Evolutionary conservation across 495 filamentous ascomycete genomes (phyloP).

Genomic region (Usnea hakonensis): DNA sequence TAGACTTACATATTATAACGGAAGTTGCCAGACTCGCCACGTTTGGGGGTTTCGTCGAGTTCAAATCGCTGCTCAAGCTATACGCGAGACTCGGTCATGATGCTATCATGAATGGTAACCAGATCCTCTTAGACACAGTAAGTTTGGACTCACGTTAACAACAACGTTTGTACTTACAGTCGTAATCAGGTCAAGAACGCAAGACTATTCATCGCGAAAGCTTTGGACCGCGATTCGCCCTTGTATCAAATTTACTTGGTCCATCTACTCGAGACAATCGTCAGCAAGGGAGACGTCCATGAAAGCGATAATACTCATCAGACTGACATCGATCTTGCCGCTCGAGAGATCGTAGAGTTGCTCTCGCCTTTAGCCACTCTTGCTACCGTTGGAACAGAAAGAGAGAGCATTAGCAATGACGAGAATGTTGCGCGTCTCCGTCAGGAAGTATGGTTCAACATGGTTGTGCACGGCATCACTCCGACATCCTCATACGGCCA

Average conservation of each 20-base stretch:
- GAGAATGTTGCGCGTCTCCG: conserved; percentile 60
- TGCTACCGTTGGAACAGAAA: conserved; percentile 41
- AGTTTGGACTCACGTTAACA: conserved; percentile 25
- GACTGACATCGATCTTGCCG: conserved; percentile 67
- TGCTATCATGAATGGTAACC: conserved; percentile 57
- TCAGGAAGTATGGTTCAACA: conserved; percentile 95
- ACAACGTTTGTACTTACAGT: neutral
- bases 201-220: conserved; percentile 66
- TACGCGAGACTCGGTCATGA: conserved; percentile 67
- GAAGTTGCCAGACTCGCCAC: conserved; percentile 73
- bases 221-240: conserved; percentile 55
- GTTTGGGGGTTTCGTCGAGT: conserved; percentile 65
- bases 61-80: conserved; percentile 75
- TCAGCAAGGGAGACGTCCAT: conserved; percentile 76
- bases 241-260: conserved; percentile 71
- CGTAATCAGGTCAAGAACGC: conserved; percentile 55
- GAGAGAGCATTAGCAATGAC: conserved; percentile 39
- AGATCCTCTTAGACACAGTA: conserved; percentile 54
- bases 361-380: conserved; percentile 71
- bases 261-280: conserved; percentile 77
- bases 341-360: conserved; percentile 75
- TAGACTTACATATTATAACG: conserved; percentile 76
- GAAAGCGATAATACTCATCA: conserved; percentile 53
- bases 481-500: conserved; percentile 58
- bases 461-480: conserved; percentile 87